A percentile compares a stretch with the other conserved stretches of the same genome.
Evolutionary conservation across 371 early-diverging fungal species (phyloP).

Genomic region (Blakeslea trispora): DNA sequence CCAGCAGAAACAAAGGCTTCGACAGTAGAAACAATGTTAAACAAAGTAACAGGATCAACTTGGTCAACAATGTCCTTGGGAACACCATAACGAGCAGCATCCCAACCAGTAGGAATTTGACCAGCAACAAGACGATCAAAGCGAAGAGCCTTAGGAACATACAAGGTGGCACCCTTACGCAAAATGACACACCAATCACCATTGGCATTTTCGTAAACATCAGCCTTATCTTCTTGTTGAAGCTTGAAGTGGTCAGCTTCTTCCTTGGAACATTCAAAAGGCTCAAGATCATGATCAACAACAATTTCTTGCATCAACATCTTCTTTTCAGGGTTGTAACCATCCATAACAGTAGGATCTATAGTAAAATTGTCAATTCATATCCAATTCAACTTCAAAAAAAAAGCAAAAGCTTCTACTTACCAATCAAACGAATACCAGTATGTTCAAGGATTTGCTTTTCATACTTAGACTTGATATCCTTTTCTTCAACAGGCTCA

Average conservation of each 20-base stretch:
- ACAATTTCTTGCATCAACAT: conserved; percentile 90
- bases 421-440: conserved; percentile 92
- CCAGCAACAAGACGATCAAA: conserved; percentile 95
- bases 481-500: conserved; percentile 90
- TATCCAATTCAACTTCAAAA: conserved; percentile 13
- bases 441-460: conserved; percentile 89
- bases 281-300: conserved; percentile 89
- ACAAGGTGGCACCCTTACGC: conserved; percentile 86
- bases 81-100: conserved; percentile 91
- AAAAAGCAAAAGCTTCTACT: conserved; percentile 16
- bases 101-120: conserved; percentile 96
- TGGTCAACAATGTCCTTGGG: conserved; percentile 91
- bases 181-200: conserved; percentile 82
- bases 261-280: conserved; percentile 89
- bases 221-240: conserved; percentile 86
- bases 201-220: conserved; percentile 68
- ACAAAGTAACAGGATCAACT: conserved; percentile 91
- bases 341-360: conserved; percentile 86
- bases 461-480: conserved; percentile 94
- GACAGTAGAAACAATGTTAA: conserved; percentile 88
- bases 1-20: conserved; percentile 93
- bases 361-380: conserved; percentile 1
- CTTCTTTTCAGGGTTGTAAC: conserved; percentile 92
- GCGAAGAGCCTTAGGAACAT: conserved; percentile 92
- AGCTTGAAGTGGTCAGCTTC: conserved; percentile 91